These are phyloP conservation scores for Orbilia quercus DNA, from an alignment of 2,329 filamentous ascomycete species.

Conservation along the genomic window DNA sequence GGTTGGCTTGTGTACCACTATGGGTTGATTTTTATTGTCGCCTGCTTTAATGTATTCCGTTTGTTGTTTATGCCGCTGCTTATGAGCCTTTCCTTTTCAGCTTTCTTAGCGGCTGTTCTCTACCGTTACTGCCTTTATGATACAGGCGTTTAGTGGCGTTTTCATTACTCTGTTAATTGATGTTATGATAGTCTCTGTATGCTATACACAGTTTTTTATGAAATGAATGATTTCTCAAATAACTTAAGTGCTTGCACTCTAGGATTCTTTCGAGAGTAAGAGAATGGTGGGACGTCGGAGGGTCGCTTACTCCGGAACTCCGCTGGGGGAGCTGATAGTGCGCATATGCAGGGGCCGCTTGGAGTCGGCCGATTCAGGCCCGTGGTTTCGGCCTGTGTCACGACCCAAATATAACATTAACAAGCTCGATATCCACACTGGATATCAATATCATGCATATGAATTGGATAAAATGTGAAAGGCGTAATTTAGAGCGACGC, in stretches of 20 bases:
- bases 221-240: background rate
- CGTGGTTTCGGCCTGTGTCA: conserved; percentile 3
- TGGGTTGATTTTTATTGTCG: conserved; percentile 4
- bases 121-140: conserved; percentile 22
- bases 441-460: too few relatives aligned
- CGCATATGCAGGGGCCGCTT: conserved; percentile 6
- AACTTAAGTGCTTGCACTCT: too few relatives aligned
- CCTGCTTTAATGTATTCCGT: conserved; percentile 18
- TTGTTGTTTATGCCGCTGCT: conserved; percentile 21
- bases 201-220: background rate
- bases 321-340: background rate
- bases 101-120: conserved; percentile 31
- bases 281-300: too few relatives aligned
- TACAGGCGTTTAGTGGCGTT: conserved; percentile 39
- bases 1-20: conserved; percentile 10
- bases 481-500: too few relatives aligned
- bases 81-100: conserved; percentile 13
- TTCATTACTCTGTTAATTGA: conserved; percentile 11
- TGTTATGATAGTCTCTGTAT: conserved; percentile 9
- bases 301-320: too few relatives aligned
- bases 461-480: too few relatives aligned
- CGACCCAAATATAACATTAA: background rate
- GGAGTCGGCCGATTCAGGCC: conserved; percentile 1
- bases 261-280: too few relatives aligned
- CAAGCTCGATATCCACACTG: too few relatives aligned